These are phyloP conservation scores for Colletotrichum acutatum DNA, from an alignment of 2,329 filamentous ascomycete genomes.

Conservation along the genomic window DNA sequence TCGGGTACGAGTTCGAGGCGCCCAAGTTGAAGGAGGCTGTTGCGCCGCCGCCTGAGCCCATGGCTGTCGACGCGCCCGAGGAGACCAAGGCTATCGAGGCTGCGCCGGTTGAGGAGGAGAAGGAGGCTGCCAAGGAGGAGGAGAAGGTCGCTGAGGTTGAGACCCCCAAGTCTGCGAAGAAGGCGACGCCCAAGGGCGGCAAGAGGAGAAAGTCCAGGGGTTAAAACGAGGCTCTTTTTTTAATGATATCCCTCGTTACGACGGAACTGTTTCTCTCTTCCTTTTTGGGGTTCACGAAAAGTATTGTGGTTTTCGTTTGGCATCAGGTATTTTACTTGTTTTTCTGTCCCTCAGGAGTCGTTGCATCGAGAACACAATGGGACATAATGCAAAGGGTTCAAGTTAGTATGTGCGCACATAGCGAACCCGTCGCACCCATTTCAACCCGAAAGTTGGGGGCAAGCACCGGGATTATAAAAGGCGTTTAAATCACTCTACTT, in stretches of 20 bases:
- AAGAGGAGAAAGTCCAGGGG: constrained; percentile 49
- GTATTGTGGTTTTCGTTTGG: neutral
- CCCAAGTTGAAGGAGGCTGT: constrained; percentile 73
- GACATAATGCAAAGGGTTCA: neutral
- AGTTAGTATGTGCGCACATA: constrained; percentile 65
- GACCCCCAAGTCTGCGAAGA: constrained; percentile 42
- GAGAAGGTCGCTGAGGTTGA: constrained; percentile 41
- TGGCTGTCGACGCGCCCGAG: constrained; percentile 47
- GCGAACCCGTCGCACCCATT: constrained; percentile 68
- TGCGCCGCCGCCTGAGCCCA: constrained; percentile 49
- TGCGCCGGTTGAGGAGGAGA: constrained; percentile 51
- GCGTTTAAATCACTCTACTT: constrained; percentile 63
- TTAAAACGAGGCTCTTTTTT: constrained; percentile 39
- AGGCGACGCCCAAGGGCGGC: constrained; percentile 44
- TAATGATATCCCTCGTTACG: constrained; percentile 31
- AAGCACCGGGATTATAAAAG: constrained; percentile 71
- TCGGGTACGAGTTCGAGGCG: constrained; percentile 86
- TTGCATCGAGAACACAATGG: neutral
- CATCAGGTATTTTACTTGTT: constrained; percentile 10
- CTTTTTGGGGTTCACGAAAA: neutral
- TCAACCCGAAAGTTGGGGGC: constrained; percentile 46
- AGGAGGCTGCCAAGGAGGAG: constrained; percentile 44
- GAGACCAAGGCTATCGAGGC: constrained; percentile 47
- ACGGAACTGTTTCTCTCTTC: neutral
- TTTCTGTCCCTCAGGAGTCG: neutral